Evolutionary conservation across 2,329 filamentous ascomycete genomes (phyloP).

Genomic region (Fusarium abutilonis): DNA sequence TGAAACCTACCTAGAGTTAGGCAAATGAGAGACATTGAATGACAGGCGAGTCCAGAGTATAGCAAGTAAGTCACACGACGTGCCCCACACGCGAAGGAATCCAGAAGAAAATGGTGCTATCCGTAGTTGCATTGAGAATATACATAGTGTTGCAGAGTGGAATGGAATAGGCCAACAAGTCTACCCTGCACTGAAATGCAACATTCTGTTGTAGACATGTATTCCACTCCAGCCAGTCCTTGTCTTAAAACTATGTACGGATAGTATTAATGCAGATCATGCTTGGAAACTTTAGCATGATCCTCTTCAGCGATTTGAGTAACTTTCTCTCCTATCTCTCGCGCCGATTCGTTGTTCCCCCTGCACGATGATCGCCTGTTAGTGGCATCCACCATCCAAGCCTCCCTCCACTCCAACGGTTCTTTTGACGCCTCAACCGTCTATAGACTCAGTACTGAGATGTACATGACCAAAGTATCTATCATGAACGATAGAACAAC

Average conservation of each 20-base stretch:
- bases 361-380: constrained; percentile 18
- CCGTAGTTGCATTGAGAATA: background rate
- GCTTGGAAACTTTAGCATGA: constrained; percentile 2
- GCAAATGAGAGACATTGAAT: constrained; percentile 4
- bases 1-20: too few species aligned
- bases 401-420: background rate
- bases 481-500: background rate
- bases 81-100: background rate
- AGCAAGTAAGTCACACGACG: background rate
- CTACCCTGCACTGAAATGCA: constrained; percentile 14
- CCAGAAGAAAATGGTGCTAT: background rate
- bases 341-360: constrained; percentile 11
- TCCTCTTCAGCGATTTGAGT: constrained; percentile 1
- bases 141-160: background rate
- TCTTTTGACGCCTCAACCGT: constrained; percentile 26
- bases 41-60: background rate
- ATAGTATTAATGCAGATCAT: constrained; percentile 11
- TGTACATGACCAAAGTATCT: constrained; percentile 11
- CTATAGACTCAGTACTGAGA: constrained; percentile 1
- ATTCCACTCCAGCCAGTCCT: background rate
- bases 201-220: constrained; percentile 10
- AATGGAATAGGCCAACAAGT: background rate
- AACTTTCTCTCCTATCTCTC: background rate
- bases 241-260: too few species aligned
- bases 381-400: constrained; percentile 15